Conservation (phyloP, 495 filamentous ascomycete species). For the Penicillium chermesinum region DNA sequence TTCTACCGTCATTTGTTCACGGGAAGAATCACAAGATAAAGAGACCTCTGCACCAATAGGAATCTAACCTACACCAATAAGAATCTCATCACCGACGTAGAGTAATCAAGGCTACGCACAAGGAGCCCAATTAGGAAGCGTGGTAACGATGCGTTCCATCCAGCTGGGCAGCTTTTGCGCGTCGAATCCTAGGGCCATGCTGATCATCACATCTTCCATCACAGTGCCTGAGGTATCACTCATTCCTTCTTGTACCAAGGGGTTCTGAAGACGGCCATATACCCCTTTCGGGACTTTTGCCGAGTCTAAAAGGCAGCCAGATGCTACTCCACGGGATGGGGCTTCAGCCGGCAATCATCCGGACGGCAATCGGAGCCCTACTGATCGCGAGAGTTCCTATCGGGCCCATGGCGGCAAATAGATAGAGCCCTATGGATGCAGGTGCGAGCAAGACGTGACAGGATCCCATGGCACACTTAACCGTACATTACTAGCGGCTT, state of each 20-base stretch:
- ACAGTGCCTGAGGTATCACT: not conserved
- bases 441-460: not conserved
- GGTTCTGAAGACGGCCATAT: not conserved
- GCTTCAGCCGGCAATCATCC: not conserved
- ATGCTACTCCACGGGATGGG: not conserved
- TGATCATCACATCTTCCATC: not conserved
- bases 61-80: too few relatives aligned
- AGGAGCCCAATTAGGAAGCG: not conserved
- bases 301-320: not conserved
- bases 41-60: too few relatives aligned
- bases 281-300: not conserved
- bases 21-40: too few relatives aligned
- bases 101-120: not conserved
- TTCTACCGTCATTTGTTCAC: too few relatives aligned
- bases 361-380: not conserved
- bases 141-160: not conserved
- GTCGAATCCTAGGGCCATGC: not conserved
- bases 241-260: not conserved
- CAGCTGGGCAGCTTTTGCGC: not conserved
- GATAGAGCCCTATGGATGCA: not conserved
- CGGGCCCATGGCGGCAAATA: too few relatives aligned
- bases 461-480: not conserved
- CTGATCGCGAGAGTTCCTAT: not conserved
- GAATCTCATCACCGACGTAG: too few relatives aligned
- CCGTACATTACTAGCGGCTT: not conserved